A percentile compares a stretch with the other conserved stretches of the same genome.
Conservation (phyloP, 352 stramenopile species). For the Phytopythium oedochilum region DNA sequence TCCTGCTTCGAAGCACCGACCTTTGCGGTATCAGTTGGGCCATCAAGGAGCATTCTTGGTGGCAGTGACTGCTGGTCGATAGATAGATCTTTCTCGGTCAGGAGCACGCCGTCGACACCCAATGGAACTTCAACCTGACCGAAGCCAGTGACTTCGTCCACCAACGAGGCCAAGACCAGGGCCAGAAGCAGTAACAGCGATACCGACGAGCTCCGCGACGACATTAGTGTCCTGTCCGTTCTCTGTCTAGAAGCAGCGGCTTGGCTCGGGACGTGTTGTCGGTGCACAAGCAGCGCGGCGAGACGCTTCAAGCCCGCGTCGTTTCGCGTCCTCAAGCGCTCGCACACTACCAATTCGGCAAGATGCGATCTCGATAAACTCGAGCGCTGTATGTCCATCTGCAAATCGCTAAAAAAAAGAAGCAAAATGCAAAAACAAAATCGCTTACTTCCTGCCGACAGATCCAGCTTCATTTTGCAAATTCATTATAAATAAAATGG, state of each 20-base stretch:
- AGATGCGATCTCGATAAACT: not conserved
- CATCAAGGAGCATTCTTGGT: not conserved
- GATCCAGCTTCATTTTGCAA: not conserved
- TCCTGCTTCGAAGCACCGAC: not conserved
- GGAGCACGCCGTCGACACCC: conserved; percentile 8
- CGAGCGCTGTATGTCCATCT: not conserved
- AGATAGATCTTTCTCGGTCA: not conserved
- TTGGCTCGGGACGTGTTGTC: too few relatives aligned
- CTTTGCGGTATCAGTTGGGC: too few relatives aligned
- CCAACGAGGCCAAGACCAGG: not conserved
- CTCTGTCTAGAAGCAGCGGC: not conserved
- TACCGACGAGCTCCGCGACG: not conserved
- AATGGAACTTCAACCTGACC: conserved; percentile 11
- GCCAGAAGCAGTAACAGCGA: not conserved
- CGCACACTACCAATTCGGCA: not conserved
- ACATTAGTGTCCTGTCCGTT: not conserved
- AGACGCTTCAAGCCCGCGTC: not conserved
- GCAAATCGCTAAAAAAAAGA: not conserved
- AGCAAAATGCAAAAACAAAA: too few relatives aligned
- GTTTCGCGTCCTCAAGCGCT: not conserved
- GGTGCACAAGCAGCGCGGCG: too few relatives aligned
- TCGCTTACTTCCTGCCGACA: too few relatives aligned
- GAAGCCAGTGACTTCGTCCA: too few relatives aligned
- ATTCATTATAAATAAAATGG: not conserved
- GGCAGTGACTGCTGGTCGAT: not conserved